phyloP scores from a whole-genome alignment of 176 grass and related monocot genomes.

The Oryza nivara region DNA sequence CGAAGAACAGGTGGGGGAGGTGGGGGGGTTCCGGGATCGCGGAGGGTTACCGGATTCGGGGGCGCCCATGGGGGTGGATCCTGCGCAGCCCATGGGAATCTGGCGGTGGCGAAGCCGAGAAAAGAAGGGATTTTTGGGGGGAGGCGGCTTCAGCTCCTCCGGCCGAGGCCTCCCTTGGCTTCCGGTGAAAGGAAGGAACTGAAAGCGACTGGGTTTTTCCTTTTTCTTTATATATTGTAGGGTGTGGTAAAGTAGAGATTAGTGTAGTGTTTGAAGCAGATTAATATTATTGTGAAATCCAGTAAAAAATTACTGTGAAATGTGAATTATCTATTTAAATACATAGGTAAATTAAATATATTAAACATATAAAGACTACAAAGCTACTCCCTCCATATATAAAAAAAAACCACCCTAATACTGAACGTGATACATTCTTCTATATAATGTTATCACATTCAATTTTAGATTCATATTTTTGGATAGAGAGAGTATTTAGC shows the following conservation, averaged over 20 bases:
- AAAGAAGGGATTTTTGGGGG: not conserved
- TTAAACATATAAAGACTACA: too few relatives aligned
- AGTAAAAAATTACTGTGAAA: too few relatives aligned
- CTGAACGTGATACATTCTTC: too few relatives aligned
- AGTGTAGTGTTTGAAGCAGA: too few relatives aligned
- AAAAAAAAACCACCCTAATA: too few relatives aligned
- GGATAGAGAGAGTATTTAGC: too few relatives aligned
- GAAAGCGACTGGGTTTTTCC: not conserved
- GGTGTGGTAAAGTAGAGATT: not conserved
- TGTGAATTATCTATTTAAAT: too few relatives aligned
- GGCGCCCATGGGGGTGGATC: slow-evolving; percentile 48
- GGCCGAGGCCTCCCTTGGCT: not conserved
- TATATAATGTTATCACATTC: too few relatives aligned
- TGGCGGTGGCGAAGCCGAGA: slow-evolving; percentile 22
- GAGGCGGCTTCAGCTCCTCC: not conserved
- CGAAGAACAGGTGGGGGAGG: not conserved
- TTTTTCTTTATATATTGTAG: not conserved
- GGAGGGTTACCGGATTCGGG: slow-evolving; percentile 26
- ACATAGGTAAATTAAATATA: too few relatives aligned
- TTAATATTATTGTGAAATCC: too few relatives aligned
- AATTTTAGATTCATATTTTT: too few relatives aligned
- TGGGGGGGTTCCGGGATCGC: not conserved
- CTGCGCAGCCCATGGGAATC: slow-evolving; percentile 53
- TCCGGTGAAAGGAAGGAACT: slow-evolving; percentile 31
- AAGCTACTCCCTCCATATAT: too few relatives aligned